Conservation (phyloP, 1,284 basidiomycete genomes). For the Fomes fomentarius region DNA sequence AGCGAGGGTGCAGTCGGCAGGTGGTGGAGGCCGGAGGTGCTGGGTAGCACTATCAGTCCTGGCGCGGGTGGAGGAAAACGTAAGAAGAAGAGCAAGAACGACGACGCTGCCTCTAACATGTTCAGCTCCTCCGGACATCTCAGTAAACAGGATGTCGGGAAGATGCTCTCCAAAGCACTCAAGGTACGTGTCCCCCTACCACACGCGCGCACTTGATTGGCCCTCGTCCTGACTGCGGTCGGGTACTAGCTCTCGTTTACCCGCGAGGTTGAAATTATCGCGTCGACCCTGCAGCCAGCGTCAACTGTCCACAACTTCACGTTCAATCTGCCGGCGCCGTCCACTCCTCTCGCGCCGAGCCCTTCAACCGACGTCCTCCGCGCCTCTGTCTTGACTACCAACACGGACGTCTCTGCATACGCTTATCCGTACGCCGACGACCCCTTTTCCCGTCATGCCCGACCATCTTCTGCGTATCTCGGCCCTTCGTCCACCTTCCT, state of each 20-base stretch:
- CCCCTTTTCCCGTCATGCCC: slow-evolving; percentile 67
- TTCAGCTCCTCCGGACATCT: slow-evolving; percentile 74
- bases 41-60: slow-evolving; percentile 85
- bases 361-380: slow-evolving; percentile 74
- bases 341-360: slow-evolving; percentile 69
- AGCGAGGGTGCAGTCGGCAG: slow-evolving; percentile 86
- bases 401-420: slow-evolving; percentile 59
- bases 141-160: slow-evolving; percentile 81
- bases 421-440: slow-evolving; percentile 74
- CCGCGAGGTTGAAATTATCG: slow-evolving; percentile 93
- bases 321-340: slow-evolving; percentile 77
- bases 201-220: neutral
- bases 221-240: slow-evolving; percentile 4
- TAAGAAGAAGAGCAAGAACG: slow-evolving; percentile 60
- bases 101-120: slow-evolving; percentile 46
- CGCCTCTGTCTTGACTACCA: slow-evolving; percentile 66
- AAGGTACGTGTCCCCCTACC: slow-evolving; percentile 57
- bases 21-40: slow-evolving; percentile 95
- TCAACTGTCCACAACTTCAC: slow-evolving; percentile 94
- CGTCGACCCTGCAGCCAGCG: slow-evolving; percentile 87
- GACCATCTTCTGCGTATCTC: slow-evolving; percentile 73
- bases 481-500: slow-evolving; percentile 63
- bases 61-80: slow-evolving; percentile 73
- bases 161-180: slow-evolving; percentile 88
- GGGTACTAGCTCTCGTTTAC: slow-evolving; percentile 76